Base-by-base conservation (phyloP, 176 grass and related monocot species). In the Alopecurus myosuroides region DNA sequence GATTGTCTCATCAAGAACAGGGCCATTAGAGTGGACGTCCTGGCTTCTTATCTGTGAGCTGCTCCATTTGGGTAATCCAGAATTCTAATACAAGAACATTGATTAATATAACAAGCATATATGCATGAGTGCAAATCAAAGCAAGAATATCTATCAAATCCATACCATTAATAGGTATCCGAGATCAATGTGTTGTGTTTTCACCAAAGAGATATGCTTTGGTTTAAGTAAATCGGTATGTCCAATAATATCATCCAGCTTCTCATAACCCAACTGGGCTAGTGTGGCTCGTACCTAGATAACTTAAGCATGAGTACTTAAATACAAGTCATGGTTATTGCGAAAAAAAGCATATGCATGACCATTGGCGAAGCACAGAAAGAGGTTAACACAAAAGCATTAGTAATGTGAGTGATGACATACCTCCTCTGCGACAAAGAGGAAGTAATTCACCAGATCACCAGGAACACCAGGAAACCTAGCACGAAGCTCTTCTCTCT, bases 401-500 rank as follows among this genome's bases (percentile, higher is more conserved):
- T 55, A 77, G 36, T 77, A 68, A 80, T 76, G 39, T 44, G 45
- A 76, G 45, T 37, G 39, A 72, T 37, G n/a, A 0, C 58, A 82
- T 94, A 99, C 97, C 97, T 99, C 97, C 74, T 99, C 97, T 62
- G 97, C 97, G 51, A 99, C 97, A 96, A 94, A 99, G 44, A 94
- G 84, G 71, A 99, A 99, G 92, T 95, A 99, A 57, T 97, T 99
- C 68, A 99, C 97, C 48, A 99, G 86, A 94, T 99, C 97, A 61
- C 97, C 97, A 86, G 97, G 97, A 92, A 99, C 97, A 76, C 97
- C 97, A 91, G 97, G 97, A 79, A 99, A 99, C 72, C 97, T 94
- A 68, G 97, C 97, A 81, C 97, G 93, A 45, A 99, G 93, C 76
- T 99, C 97, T 82, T 99, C 97, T 94, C 97, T 99, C 97, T 99